Base-by-base conservation (phyloP, 2,329 filamentous ascomycete species). In the Cladosporium oxysporum region DNA sequence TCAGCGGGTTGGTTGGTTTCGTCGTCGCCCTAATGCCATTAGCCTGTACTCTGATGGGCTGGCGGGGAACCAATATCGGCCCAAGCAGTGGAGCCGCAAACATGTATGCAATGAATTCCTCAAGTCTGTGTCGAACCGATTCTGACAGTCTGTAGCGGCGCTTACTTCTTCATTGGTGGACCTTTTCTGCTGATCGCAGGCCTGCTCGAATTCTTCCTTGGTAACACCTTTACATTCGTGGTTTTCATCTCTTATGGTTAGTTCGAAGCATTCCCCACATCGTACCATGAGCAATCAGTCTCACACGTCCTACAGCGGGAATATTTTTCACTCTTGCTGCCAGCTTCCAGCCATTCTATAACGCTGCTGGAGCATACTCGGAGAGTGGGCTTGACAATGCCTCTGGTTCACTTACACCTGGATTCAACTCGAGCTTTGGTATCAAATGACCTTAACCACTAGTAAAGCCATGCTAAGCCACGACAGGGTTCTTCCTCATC, bases 141-240 rank as follows among this genome's bases (percentile, higher is more conserved):
- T 5, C 11, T 35, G 12, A 57, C 28, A 33, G 63, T 21, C 62
- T 55, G 8, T 64, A 70, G 67, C 28, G 75, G 72, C 66, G 72
- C 73, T 37, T 75, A 74, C 70, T 76, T 73, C 67, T 76, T 77
- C 66, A 74, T 79, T 57, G 76, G 76, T 52, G 76, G 76, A 50
- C 65, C 77, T 18, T 70, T 77, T 10, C 71, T 78, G 69, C 64
- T 75, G n/a, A 49, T 78, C 50, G 73, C 73, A 21, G 70, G 72
- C n/a, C 62, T 78, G 16, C 72, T 76, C 33, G 76, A 78, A 60
- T 78, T 77, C 60, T 61, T 79, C 50, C 68, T 78, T 26, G 76
- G 76, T 55, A 78, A 78, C 33, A 75, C 72, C 6, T 73, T 74
- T 50, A 68, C 72, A 12, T 74, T 70, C 29, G 66, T 75, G 49